These are phyloP conservation scores for Haplosporangium sp. DNA, from an alignment of 371 early-diverging fungal genomes.

Conservation along the genomic window DNA sequence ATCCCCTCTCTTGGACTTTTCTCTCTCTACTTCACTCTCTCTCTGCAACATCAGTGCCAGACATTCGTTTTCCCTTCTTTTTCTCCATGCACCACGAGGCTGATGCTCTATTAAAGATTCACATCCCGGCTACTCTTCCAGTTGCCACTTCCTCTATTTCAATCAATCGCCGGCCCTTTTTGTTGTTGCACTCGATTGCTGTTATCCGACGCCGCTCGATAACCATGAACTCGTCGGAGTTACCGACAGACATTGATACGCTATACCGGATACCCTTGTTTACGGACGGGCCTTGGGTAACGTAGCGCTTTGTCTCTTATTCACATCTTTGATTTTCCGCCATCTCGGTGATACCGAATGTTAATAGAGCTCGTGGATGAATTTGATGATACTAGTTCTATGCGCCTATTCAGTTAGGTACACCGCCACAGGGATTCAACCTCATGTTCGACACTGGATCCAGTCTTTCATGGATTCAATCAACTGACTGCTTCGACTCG, in stretches of 20 bases:
- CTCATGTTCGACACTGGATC: conserved; percentile 92
- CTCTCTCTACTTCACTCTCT: too few relatives aligned
- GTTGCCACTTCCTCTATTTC: too few relatives aligned
- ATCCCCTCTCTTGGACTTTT: too few relatives aligned
- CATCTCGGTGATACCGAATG: too few relatives aligned
- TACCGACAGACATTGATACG: conserved; percentile 14
- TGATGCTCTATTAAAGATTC: too few relatives aligned
- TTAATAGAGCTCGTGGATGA: neutral
- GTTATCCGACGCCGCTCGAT: too few relatives aligned
- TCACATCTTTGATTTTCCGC: too few relatives aligned
- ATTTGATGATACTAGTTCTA: conserved; percentile 65
- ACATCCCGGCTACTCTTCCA: too few relatives aligned
- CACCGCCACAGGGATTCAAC: conserved; percentile 81
- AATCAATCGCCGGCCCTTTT: too few relatives aligned
- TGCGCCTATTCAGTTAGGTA: conserved; percentile 79
- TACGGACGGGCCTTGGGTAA: conserved; percentile 47
- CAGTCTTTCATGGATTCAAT: conserved; percentile 46
- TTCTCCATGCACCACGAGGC: too few relatives aligned
- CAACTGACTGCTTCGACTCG: conserved; percentile 6
- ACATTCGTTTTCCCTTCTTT: too few relatives aligned
- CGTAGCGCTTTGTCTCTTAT: neutral
- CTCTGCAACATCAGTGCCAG: too few relatives aligned
- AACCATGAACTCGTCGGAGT: neutral
- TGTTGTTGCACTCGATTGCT: neutral
- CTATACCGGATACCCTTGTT: conserved; percentile 39